A percentile compares a stretch with the other conserved stretches of the same genome.
These are phyloP conservation scores for Leptographium flavum DNA, from an alignment of 2,329 filamentous ascomycete species.

Conservation along the genomic window DNA sequence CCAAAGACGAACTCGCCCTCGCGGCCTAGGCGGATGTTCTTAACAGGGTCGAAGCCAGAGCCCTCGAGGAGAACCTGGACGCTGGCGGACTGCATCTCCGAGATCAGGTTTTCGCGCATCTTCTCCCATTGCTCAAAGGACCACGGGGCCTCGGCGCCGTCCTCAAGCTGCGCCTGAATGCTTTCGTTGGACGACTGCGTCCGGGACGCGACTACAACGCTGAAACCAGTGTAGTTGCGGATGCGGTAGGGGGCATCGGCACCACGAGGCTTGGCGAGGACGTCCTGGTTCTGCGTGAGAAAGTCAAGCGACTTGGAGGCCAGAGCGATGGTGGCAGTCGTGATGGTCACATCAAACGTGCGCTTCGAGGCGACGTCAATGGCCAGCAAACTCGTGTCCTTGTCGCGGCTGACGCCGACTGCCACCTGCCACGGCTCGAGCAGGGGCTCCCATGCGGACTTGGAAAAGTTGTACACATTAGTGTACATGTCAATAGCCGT, in stretches of 20 bases:
- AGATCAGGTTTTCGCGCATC: conserved; percentile 82
- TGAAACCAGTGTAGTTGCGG: conserved; percentile 90
- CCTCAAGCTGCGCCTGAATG: conserved; percentile 61
- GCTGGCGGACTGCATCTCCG: conserved; percentile 61
- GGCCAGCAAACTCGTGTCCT: conserved; percentile 59
- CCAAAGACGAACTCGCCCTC: conserved; percentile 89
- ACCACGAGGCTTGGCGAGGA: conserved; percentile 82
- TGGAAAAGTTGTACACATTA: conserved; percentile 98
- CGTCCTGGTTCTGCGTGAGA: conserved; percentile 74
- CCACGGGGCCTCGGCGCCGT: conserved; percentile 89
- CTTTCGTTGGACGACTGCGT: conserved; percentile 51
- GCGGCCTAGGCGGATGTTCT: conserved; percentile 78
- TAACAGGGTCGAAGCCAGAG: conserved; percentile 84
- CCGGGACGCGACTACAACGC: conserved; percentile 71
- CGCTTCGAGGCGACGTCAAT: conserved; percentile 82
- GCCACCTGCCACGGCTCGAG: conserved; percentile 96
- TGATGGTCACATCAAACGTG: conserved; percentile 81
- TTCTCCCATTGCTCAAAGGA: conserved; percentile 94
- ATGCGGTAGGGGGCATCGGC: conserved; percentile 87
- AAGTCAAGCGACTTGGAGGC: conserved; percentile 89
- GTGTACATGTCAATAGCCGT: conserved; percentile 86
- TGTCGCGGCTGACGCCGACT: conserved; percentile 70
- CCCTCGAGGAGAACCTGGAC: conserved; percentile 78
- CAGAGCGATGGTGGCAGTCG: conserved; percentile 83
- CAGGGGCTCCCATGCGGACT: conserved; percentile 93